These are phyloP conservation scores for Aschersonia sp. DNA, from an alignment of 2,329 filamentous ascomycete species.

Conservation along the genomic window DNA sequence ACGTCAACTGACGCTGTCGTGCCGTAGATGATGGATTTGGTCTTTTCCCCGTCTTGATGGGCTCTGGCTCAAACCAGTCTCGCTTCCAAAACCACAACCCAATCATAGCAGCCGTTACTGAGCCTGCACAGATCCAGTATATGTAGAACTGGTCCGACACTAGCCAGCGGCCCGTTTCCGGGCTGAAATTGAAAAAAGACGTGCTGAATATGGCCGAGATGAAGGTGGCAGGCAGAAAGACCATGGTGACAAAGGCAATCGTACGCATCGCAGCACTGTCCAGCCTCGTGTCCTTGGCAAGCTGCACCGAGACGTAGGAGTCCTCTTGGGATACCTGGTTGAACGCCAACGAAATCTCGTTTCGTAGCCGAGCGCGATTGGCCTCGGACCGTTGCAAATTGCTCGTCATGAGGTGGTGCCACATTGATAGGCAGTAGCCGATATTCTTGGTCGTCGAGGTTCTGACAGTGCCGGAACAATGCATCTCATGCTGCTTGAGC, in stretches of 20 bases:
- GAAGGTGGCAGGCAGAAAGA: slow-evolving; percentile 36
- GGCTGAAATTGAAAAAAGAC: slow-evolving; percentile 23
- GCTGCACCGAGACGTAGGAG: slow-evolving; percentile 19
- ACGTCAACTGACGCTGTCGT: not conserved
- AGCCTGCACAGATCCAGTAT: slow-evolving; percentile 18
- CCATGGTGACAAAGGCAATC: slow-evolving; percentile 30
- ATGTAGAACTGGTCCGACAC: slow-evolving; percentile 20
- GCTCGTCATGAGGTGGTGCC: slow-evolving; percentile 17
- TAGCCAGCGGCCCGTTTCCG: slow-evolving; percentile 10
- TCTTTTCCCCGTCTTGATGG: not conserved
- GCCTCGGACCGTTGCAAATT: slow-evolving; percentile 20
- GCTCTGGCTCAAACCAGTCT: not conserved
- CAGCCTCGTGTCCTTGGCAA: slow-evolving; percentile 21
- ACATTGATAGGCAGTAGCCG: slow-evolving; percentile 16
- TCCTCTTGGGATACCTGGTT: slow-evolving; percentile 28
- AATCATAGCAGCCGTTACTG: slow-evolving; percentile 10
- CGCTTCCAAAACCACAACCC: not conserved
- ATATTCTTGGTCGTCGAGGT: slow-evolving; percentile 8
- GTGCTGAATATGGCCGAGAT: slow-evolving; percentile 32
- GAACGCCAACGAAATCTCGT: slow-evolving; percentile 40
- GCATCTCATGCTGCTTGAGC: slow-evolving; percentile 13
- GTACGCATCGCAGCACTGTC: slow-evolving; percentile 38
- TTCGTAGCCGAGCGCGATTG: slow-evolving; percentile 29
- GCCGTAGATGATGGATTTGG: not conserved
- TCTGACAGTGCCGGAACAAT: not conserved